phyloP scores from a whole-genome alignment of 305 asterid species.

The Solanum aculeatissimum region DNA sequence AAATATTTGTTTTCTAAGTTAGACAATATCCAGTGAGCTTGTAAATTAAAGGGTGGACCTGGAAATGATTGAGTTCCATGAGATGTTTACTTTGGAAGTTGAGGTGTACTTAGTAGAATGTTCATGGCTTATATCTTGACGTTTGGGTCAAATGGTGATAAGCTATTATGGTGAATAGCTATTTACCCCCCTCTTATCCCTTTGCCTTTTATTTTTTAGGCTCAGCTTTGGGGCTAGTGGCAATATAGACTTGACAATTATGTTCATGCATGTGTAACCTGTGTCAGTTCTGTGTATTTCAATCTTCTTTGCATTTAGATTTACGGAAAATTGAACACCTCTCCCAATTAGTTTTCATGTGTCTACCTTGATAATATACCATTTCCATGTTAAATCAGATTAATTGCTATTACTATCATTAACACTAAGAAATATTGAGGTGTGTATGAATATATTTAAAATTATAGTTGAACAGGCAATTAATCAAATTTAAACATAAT shows the following conservation, averaged over 20 bases:
- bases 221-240: not conserved
- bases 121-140: not conserved
- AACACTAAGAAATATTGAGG: not conserved
- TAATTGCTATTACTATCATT: not conserved
- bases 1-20: not conserved
- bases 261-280: not conserved
- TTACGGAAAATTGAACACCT: not conserved
- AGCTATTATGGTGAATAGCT: not conserved
- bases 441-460: not conserved
- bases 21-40: not conserved
- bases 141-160: not conserved
- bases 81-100: not conserved
- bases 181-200: not conserved
- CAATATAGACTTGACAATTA: not conserved
- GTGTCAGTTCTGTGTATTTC: not conserved
- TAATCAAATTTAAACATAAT: not conserved
- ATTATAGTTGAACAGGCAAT: not conserved
- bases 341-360: not conserved
- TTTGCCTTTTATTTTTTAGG: not conserved
- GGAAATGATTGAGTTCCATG: not conserved
- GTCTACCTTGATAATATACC: not conserved
- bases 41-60: not conserved
- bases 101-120: not conserved
- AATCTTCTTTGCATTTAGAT: not conserved
- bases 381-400: not conserved